Evolutionary conservation across 2,329 filamentous ascomycete genomes (phyloP).

Genomic region (Capronia americana): DNA sequence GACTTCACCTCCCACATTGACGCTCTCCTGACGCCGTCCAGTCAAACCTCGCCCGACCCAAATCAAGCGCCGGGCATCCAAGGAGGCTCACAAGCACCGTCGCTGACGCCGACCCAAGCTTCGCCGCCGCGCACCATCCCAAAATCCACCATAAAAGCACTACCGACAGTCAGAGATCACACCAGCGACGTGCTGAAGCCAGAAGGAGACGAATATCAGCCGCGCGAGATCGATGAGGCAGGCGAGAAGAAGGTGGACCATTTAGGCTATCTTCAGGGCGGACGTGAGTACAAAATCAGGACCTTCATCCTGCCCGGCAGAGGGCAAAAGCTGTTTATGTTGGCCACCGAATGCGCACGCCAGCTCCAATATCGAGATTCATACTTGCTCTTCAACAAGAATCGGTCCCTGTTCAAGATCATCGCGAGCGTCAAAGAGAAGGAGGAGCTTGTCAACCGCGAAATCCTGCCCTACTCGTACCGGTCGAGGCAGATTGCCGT

Average conservation of each 20-base stretch:
- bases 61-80: slow-evolving; percentile 50
- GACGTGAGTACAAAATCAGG: slow-evolving; percentile 86
- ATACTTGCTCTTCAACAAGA: slow-evolving; percentile 99
- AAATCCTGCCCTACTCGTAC: slow-evolving; percentile 96
- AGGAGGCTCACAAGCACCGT: slow-evolving; percentile 23
- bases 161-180: slow-evolving; percentile 94
- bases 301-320: slow-evolving; percentile 92
- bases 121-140: slow-evolving; percentile 59
- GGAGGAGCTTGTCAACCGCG: slow-evolving; percentile 92
- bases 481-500: slow-evolving; percentile 98
- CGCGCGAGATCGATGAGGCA: slow-evolving; percentile 87
- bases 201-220: slow-evolving; percentile 91
- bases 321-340: slow-evolving; percentile 95
- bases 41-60: slow-evolving; percentile 42
- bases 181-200: slow-evolving; percentile 93
- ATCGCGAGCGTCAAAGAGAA: slow-evolving; percentile 96
- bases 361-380: slow-evolving; percentile 94
- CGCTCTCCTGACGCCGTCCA: slow-evolving; percentile 43
- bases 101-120: slow-evolving; percentile 61
- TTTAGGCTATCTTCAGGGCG: slow-evolving; percentile 80
- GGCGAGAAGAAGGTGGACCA: slow-evolving; percentile 92
- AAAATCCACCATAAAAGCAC: slow-evolving; percentile 77
- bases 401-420: slow-evolving; percentile 94
- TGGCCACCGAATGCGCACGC: slow-evolving; percentile 94
- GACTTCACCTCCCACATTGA: slow-evolving; percentile 42